phyloP scores from a whole-genome alignment of 2,329 filamentous ascomycete species.

The Fusarium pilosicola region DNA sequence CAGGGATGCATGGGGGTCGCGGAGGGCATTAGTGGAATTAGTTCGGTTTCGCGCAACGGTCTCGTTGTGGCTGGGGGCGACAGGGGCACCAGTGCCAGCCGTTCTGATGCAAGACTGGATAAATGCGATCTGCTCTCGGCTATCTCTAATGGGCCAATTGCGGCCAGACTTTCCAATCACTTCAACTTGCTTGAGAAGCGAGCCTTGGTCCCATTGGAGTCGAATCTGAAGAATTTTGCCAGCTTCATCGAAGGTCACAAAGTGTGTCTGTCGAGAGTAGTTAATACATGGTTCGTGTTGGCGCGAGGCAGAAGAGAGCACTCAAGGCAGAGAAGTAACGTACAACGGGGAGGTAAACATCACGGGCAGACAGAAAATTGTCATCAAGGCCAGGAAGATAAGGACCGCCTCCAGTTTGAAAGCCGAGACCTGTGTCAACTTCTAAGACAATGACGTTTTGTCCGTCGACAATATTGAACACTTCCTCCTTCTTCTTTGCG shows the following conservation, averaged over 20 bases:
- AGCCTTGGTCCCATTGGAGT: slow-evolving; percentile 94
- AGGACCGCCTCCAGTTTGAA: slow-evolving; percentile 80
- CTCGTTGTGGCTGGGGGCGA: slow-evolving; percentile 50
- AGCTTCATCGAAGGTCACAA: slow-evolving; percentile 82
- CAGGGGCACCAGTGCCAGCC: slow-evolving; percentile 50
- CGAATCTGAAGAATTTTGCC: slow-evolving; percentile 88
- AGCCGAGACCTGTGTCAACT: slow-evolving; percentile 84
- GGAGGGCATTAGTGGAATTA: slow-evolving; percentile 63
- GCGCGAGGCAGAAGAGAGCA: not conserved
- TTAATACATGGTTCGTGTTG: slow-evolving; percentile 10
- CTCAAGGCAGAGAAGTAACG: slow-evolving; percentile 49
- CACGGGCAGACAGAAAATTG: slow-evolving; percentile 89
- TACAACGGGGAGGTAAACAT: slow-evolving; percentile 84
- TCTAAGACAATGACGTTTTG: slow-evolving; percentile 80
- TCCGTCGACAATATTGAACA: slow-evolving; percentile 79
- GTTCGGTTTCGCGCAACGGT: slow-evolving; percentile 58
- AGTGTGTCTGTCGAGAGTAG: slow-evolving; percentile 73
- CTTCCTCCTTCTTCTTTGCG: slow-evolving; percentile 83
- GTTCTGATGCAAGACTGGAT: slow-evolving; percentile 71
- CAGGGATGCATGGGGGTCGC: slow-evolving; percentile 76
- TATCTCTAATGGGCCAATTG: slow-evolving; percentile 95
- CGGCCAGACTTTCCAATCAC: slow-evolving; percentile 89
- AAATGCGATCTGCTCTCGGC: slow-evolving; percentile 82
- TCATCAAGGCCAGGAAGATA: slow-evolving; percentile 92
- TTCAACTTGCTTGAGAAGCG: slow-evolving; percentile 91